Evolutionary conservation across 164 flowering plant genomes (phyloP), one percentile per base, ranked within the genome.

Genomic region (Vitis labrusca): DNA sequence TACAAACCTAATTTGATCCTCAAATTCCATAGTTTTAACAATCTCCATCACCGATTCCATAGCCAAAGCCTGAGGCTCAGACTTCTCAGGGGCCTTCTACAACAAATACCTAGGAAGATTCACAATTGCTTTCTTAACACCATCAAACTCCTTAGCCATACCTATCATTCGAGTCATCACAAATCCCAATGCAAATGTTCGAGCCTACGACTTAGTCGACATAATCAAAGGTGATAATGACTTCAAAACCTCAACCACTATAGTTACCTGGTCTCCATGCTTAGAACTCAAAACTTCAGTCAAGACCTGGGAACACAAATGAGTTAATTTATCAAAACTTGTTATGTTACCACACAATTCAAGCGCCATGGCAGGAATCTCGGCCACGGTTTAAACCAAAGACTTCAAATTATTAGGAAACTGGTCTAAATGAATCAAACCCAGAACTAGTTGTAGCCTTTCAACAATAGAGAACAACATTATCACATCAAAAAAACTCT

Each of bases 391-490:
- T 32, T 90, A 93, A 51, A 91, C 77, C 76, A 93, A 82, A 58
- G 86, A 81, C 77, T 89, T 96, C 76, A 96, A 78, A 77, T 85
- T 72, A 74, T 96, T 98, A 0, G 93, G 88, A 80, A 93, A 96
- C 69, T 97, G 72, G 60, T 79, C 82, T 62, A 96, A 75, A 81
- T 91, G 91, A 68, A 96, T 75, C 74, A 82, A 73, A 59, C 75
- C 82, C 55, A 91, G 53, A 1, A 90, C 88, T 3, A 66, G 64
- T 47, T 78, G 85, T 70, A 96, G 74, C 60, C 55, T 86, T 47
- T 89, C 89, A 3, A 95, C 74, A 65, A 91, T 80, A 17, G 63
- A 10, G 16, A 84, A 76, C 60, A 90, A 71, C 14, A 73, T 70
- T 49, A 73, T 82, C 4, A 73, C 73, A 66, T 89, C 90, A 69